phyloP scores from a whole-genome alignment of 108 stramenopile species.

The Cylindrotheca fusiformis region DNA sequence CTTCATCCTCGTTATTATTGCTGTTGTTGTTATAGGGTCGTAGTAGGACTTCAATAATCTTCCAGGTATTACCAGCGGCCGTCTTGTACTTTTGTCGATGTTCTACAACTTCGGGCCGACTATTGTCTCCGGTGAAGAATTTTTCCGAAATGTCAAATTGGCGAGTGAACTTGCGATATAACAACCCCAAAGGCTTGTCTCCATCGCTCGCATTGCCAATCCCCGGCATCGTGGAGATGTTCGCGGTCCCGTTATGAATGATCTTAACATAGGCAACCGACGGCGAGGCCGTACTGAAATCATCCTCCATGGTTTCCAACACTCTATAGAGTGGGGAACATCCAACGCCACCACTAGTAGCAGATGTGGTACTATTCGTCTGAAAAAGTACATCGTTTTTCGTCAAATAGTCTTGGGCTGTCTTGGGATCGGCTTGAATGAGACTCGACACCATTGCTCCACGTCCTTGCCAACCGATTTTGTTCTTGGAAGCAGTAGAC shows the following conservation, averaged over 20 bases:
- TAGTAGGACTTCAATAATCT: slow-evolving; percentile 71
- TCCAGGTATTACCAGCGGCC: slow-evolving; percentile 84
- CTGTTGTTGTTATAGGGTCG: slow-evolving; percentile 22
- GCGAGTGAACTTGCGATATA: slow-evolving; percentile 78
- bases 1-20: neutral
- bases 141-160: slow-evolving; percentile 85
- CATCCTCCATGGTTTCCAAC: slow-evolving; percentile 69
- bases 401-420: slow-evolving; percentile 38
- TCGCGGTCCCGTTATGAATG: slow-evolving; percentile 7
- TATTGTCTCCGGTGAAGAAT: slow-evolving; percentile 87
- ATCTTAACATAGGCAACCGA: slow-evolving; percentile 56
- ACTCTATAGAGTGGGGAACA: slow-evolving; percentile 55
- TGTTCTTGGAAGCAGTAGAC: slow-evolving; percentile 12
- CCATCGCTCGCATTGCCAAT: slow-evolving; percentile 44
- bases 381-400: slow-evolving; percentile 34
- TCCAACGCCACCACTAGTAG: neutral
- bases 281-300: slow-evolving; percentile 51
- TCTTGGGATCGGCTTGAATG: slow-evolving; percentile 30
- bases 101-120: slow-evolving; percentile 68
- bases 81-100: slow-evolving; percentile 74
- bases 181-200: slow-evolving; percentile 72
- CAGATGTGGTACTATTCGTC: slow-evolving; percentile 15
- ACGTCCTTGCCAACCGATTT: slow-evolving; percentile 27
- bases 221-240: slow-evolving; percentile 19
- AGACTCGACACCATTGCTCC: slow-evolving; percentile 26